Evolutionary conservation across 106 monocot species (phyloP), one percentile per base, ranked within the genome.

Genomic region (Allium cepa): DNA sequence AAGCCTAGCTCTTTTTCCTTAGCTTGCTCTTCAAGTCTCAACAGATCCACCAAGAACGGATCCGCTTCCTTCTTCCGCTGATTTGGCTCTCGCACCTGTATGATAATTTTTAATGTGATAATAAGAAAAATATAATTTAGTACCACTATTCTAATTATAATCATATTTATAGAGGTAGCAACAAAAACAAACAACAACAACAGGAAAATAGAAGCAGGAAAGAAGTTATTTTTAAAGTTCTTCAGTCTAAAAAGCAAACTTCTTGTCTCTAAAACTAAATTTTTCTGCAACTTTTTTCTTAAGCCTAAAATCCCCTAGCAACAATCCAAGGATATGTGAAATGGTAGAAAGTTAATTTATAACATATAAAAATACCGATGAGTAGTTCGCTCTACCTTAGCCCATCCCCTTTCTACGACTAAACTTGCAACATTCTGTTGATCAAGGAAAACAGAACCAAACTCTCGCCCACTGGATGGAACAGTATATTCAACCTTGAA

Each of bases 391-490:
- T 10, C 3, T 36, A 36, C 36, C 36, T 36, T 36, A 36, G 36
- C 36, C 36, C 36, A 36, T 36, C 36, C 36, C 0, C 5, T 5
- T 36, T 36, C 4, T 36, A 36, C 36, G 5, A 36, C 36, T 36
- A 36, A 36, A 36, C 36, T 36, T 36, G 36, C 36, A 36, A 36
- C 1, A 36, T 36, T 36, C 36, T 36, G 36, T 5, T 36, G 36
- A 36, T 82, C 97, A 72, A 99, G 78, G 52, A 87, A 99, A 73
- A 99, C 85, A 66, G 92, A 84, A 63, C 97, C 92, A 76, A 93
- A 99, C 71, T 99, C 97, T 71, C 97, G 78, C 46, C 93, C 87
- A 62, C 84, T 86, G 36, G 86, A 77, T 66, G 92, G 84, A 14
- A 81, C 81, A 10, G 78, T 79, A 47, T 92, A 90, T 58, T 99